Base-by-base conservation (phyloP, 345 rosid genomes). In the Reutealis trisperma region DNA sequence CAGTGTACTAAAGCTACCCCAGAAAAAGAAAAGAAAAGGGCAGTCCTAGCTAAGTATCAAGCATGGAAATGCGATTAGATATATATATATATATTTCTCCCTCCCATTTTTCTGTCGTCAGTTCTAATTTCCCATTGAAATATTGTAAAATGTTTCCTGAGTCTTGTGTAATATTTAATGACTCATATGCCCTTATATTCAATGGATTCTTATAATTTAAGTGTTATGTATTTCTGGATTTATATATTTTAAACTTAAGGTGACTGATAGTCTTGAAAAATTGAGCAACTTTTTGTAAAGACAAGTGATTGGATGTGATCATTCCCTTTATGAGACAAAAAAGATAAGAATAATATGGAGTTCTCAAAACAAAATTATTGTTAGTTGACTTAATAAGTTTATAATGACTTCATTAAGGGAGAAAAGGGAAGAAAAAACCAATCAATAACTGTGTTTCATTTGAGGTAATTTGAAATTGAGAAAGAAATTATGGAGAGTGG, bases 311-410 rank as follows among this genome's bases (percentile, higher is more conserved):
- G 34, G 73, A 70, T 70, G 44, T 70, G 60, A 49, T 16, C 44
- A 52, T 70, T 18, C 61, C 22, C 55, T 69, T 60, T n/a, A 47
- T 10, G 68, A 37, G 74, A 77, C 79, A 47, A 6, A 27, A 66
- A 63, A 63, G 70, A 71, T 63, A 60, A 63, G 75, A 71, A 22
- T 5, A 22, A 71, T 4, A 37, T 15, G 27, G 74, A 37, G 71
- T 52, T 62, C 15, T 16, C 14, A 10, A 9, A 63, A 41, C 70
- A 63, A 52, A 63, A 63, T 70, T 16, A 77, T 63, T 62, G 21
- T 77, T 30, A 24, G 22, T 77, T 71, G 41, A 37, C 41, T 37
- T 37, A 37, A 37, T 5, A 63, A 9, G 6, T n/a, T 3, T 63
- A 32, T 16, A 32, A 75, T 64, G 13, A 61, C 22, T 59, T 25